These are phyloP conservation scores for Leccinum uliginosum DNA, from an alignment of 768 basidiomycete species.

Conservation along the genomic window DNA sequence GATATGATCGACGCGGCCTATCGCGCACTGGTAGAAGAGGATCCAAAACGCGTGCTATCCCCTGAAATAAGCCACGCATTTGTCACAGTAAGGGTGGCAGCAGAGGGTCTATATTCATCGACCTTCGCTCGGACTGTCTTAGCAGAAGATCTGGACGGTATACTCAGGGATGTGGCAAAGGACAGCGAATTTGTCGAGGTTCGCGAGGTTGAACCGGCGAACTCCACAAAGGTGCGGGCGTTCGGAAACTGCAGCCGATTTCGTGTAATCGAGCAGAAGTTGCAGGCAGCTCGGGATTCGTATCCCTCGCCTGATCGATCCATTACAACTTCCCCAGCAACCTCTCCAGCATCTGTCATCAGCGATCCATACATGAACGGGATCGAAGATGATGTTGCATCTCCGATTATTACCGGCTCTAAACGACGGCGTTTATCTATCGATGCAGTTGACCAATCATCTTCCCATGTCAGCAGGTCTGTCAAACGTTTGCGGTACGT, in stretches of 20 bases:
- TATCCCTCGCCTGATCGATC: conserved; percentile 19
- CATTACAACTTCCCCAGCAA: conserved; percentile 1
- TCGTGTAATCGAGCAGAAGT: not conserved
- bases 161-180: conserved; percentile 28
- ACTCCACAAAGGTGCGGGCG: not conserved
- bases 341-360: conserved; percentile 8
- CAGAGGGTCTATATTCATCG: conserved; percentile 30
- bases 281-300: not conserved
- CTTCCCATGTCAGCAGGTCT: not conserved
- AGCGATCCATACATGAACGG: too few relatives aligned
- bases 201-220: not conserved
- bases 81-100: conserved; percentile 26
- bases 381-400: conserved; percentile 13
- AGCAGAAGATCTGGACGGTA: conserved; percentile 24
- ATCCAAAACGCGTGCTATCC: conserved; percentile 7
- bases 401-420: conserved; percentile 14
- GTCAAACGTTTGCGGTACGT: conserved; percentile 24
- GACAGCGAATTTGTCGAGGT: not conserved
- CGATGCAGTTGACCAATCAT: not conserved
- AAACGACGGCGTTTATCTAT: conserved; percentile 17
- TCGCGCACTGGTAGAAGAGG: conserved; percentile 24
- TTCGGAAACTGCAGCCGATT: not conserved
- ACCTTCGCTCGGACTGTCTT: conserved; percentile 26
- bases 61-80: conserved; percentile 25
- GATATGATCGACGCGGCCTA: conserved; percentile 29